phyloP scores from a whole-genome alignment of 2,329 filamentous ascomycete genomes.

The Calonectria pseudoreteaudii region DNA sequence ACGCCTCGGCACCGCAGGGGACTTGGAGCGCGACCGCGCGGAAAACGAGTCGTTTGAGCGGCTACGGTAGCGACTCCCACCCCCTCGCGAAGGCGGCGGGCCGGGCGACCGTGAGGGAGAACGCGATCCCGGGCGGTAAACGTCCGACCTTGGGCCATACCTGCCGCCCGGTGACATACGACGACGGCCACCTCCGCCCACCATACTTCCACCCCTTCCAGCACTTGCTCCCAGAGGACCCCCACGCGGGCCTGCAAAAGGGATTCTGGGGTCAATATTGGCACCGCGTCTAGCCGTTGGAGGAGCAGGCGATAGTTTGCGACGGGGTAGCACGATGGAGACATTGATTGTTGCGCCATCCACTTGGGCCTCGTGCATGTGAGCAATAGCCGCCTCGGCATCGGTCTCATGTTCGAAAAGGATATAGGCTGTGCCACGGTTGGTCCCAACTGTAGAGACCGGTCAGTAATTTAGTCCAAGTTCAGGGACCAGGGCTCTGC shows the following conservation, averaged over 20 bases:
- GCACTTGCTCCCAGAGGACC: conserved; percentile 43
- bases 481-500: conserved; percentile 19
- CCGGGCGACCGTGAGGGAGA: conserved; percentile 60
- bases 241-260: conserved; percentile 47
- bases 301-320: conserved; percentile 84
- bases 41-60: conserved; percentile 58
- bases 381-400: conserved; percentile 88
- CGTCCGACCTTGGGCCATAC: conserved; percentile 62
- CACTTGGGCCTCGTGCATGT: conserved; percentile 98
- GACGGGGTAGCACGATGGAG: conserved; percentile 86
- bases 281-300: conserved; percentile 75
- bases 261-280: conserved; percentile 64
- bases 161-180: conserved; percentile 50
- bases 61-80: conserved; percentile 57
- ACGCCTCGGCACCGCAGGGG: conserved; percentile 50
- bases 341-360: conserved; percentile 87
- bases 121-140: conserved; percentile 71
- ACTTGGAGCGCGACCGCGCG: conserved; percentile 62
- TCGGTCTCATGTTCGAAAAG: conserved; percentile 81
- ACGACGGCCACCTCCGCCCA: conserved; percentile 52
- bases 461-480: conserved; percentile 27
- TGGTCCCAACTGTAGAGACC: conserved; percentile 76
- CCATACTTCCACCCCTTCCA: conserved; percentile 46
- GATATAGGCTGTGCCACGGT: conserved; percentile 94
- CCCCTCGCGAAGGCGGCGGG: conserved; percentile 51